These are phyloP conservation scores for Gossypium davidsonii DNA, from an alignment of 441 rosid species.

Conservation along the genomic window DNA sequence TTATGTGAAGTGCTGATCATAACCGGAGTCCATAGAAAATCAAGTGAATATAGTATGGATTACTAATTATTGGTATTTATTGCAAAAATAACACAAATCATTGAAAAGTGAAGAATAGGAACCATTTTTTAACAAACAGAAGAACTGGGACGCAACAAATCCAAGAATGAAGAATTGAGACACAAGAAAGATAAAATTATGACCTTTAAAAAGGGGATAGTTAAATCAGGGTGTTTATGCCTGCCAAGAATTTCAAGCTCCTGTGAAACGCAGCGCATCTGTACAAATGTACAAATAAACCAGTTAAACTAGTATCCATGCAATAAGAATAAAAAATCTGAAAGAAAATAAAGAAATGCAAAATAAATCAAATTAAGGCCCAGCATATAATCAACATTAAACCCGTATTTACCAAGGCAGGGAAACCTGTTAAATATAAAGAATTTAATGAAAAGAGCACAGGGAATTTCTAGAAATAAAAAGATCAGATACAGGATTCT, in stretches of 20 bases:
- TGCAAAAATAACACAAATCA: not conserved
- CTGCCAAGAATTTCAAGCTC: slow-evolving; percentile 93
- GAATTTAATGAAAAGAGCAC: not conserved
- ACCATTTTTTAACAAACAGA: not conserved
- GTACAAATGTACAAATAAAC: slow-evolving; percentile 23
- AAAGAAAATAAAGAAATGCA: not conserved
- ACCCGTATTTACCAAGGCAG: not conserved
- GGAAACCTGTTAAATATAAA: not conserved
- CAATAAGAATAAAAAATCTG: not conserved
- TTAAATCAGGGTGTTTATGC: slow-evolving; percentile 87
- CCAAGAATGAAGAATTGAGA: not conserved
- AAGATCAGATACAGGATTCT: not conserved
- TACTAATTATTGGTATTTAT: not conserved
- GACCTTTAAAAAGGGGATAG: slow-evolving; percentile 85
- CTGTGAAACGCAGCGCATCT: slow-evolving; percentile 78
- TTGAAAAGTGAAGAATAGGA: not conserved
- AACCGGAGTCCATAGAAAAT: not conserved
- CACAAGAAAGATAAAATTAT: not conserved
- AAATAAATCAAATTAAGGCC: not conserved
- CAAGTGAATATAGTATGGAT: not conserved
- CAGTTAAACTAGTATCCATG: slow-evolving; percentile 1
- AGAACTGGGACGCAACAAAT: not conserved
- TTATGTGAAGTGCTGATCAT: not conserved
- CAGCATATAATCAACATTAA: not conserved
- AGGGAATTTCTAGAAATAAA: not conserved